Conservation (phyloP, 169 alveolate genomes). For the Theileria equi region DNA sequence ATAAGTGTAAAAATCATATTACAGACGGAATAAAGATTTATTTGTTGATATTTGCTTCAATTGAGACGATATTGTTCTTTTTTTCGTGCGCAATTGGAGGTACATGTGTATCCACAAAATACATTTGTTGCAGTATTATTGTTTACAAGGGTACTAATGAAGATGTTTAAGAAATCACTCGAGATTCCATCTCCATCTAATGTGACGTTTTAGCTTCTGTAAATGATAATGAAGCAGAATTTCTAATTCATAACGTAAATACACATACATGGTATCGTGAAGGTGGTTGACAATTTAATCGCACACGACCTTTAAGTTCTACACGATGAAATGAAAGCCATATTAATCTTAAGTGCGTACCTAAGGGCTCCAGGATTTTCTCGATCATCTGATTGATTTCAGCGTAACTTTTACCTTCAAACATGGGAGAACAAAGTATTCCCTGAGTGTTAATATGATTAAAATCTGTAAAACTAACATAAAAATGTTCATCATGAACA, state of each 20-base stretch:
- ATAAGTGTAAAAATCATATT: too few relatives aligned
- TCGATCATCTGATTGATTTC: slow-evolving; percentile 82
- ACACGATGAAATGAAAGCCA: not conserved
- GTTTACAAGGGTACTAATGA: not conserved
- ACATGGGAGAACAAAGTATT: slow-evolving; percentile 83
- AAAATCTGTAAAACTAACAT: slow-evolving; percentile 6
- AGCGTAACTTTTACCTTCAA: slow-evolving; percentile 80
- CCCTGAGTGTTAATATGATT: slow-evolving; percentile 55
- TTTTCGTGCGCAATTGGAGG: slow-evolving; percentile 28
- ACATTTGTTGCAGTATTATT: not conserved
- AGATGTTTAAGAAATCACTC: slow-evolving; percentile 46
- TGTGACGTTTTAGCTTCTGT: slow-evolving; percentile 68
- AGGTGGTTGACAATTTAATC: slow-evolving; percentile 79
- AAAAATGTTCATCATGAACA: slow-evolving; percentile 74
- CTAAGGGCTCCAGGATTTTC: slow-evolving; percentile 70
- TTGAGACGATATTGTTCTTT: slow-evolving; percentile 8
- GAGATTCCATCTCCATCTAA: slow-evolving; percentile 78
- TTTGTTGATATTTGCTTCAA: not conserved
- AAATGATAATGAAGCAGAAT: not conserved
- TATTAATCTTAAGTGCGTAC: slow-evolving; percentile 66
- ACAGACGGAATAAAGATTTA: slow-evolving; percentile 13
- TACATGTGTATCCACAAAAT: not conserved
- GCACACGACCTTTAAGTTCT: slow-evolving; percentile 69
- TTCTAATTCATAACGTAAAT: not conserved
- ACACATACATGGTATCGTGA: slow-evolving; percentile 64